Evolutionary conservation across 306 rosid genomes (phyloP).

Genomic region (Trifolium repens): DNA sequence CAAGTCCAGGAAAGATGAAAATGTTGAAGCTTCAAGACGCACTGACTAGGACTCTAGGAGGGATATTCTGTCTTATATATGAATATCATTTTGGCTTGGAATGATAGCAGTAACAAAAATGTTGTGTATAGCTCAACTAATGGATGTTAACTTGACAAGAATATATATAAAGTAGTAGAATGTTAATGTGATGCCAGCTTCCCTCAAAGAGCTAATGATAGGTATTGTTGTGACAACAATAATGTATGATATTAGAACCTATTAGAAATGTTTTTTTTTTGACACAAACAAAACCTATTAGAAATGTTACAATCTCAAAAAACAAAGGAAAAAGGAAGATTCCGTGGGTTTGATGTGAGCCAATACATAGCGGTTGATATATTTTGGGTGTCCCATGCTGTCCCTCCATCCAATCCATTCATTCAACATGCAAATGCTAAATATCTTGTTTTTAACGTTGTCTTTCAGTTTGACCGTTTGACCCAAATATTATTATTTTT

Average conservation of each 20-base stretch:
- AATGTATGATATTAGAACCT: too few relatives aligned
- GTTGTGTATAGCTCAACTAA: conserved; percentile 26
- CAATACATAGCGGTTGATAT: conserved; percentile 31
- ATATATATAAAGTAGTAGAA: not conserved
- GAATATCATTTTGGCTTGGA: not conserved
- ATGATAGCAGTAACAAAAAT: conserved; percentile 9
- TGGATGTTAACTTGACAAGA: not conserved
- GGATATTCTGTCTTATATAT: conserved; percentile 5
- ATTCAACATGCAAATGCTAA: conserved; percentile 25
- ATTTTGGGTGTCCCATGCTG: conserved; percentile 25
- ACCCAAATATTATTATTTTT: conserved; percentile 4
- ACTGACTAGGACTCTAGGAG: conserved; percentile 40
- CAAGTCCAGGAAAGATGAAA: conserved; percentile 65
- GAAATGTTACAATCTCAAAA: too few relatives aligned
- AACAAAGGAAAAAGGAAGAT: not conserved
- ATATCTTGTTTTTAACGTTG: conserved; percentile 2
- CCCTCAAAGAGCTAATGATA: too few relatives aligned
- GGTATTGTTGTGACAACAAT: not conserved
- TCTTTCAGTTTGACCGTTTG: conserved; percentile 35
- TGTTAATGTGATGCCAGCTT: not conserved
- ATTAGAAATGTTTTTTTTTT: too few relatives aligned
- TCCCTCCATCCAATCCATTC: conserved; percentile 37
- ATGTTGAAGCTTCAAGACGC: conserved; percentile 44
- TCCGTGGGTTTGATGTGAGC: conserved; percentile 58
- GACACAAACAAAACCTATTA: too few relatives aligned